Evolutionary conservation across 768 basidiomycete genomes (phyloP), one percentile per base, ranked within the genome.

Genomic region (Hypsizygus marmoreus): DNA sequence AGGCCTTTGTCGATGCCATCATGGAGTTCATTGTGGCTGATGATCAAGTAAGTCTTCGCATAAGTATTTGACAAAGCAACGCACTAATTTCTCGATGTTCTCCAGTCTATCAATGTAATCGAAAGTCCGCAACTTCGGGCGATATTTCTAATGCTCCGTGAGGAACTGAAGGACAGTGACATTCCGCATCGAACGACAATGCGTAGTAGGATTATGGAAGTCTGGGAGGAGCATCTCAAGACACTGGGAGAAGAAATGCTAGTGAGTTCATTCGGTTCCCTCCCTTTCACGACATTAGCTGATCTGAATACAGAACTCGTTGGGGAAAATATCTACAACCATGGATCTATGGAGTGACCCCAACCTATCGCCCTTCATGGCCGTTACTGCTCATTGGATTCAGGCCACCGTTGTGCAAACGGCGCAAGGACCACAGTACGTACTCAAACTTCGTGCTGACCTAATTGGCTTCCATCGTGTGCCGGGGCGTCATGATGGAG

Each of bases 321-420:
- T 63, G 14, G 65, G 68, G n/a, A 67, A 62, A 41, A 59, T 73
- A 1, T 73, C 67, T 1, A 43, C 58, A 2, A 73, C 73, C 0
- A 66, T 53, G 25, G 70, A 72, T 48, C 24, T 65, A 11, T 73
- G 72, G 74, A 52, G 63, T 8, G 69, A 74, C 35, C 48, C 53
- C 4, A 67, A 71, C 33, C 53, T 65, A 7, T 22, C 33, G 0
- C 61, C 72, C 9, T 75, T 58, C 51, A 73, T 75, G 69, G 74
- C 69, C 9, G 61, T 73, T 0, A 76, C 72, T 2, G 69, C 63
- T 1, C 74, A 75, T 42, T 76, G 67, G 69, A 64, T 73, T 26
- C 40, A 71, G 39, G 38, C 47, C 2, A 45, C 35, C 10, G 10
- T 40, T 0, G 43, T 55, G 2, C 36, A 57, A 16, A 60, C 62